Evolutionary conservation across 2,329 filamentous ascomycete genomes (phyloP).

Genomic region (Venturia oleaginea): DNA sequence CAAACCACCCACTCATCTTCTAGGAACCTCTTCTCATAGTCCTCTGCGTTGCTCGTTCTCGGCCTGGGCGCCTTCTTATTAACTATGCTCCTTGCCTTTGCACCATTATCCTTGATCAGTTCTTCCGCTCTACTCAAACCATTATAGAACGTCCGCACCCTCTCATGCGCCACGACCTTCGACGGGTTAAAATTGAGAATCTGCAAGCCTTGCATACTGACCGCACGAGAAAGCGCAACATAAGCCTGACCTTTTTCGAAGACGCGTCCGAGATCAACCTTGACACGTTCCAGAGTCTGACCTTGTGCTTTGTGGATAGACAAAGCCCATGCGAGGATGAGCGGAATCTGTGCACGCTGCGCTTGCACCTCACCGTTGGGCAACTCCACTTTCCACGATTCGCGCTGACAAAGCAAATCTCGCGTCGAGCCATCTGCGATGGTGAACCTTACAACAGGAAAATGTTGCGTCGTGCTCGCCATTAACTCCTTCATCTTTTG

Average conservation of each 20-base stretch:
- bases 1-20: conserved; percentile 17
- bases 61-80: conserved; percentile 20
- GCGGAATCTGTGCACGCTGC: conserved; percentile 62
- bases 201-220: conserved; percentile 75
- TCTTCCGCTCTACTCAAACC: conserved; percentile 65
- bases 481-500: conserved; percentile 39
- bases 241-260: conserved; percentile 99
- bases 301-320: conserved; percentile 98
- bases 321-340: conserved; percentile 93
- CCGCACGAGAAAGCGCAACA: conserved; percentile 88
- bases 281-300: conserved; percentile 86
- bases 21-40: conserved; percentile 25
- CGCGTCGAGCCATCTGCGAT: conserved; percentile 68
- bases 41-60: conserved; percentile 19
- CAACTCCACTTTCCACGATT: conserved; percentile 95
- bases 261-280: conserved; percentile 82
- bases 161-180: conserved; percentile 90
- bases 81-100: conserved; percentile 23
- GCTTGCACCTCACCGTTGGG: conserved; percentile 91
- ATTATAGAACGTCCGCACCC: conserved; percentile 76
- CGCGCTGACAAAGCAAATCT: conserved; percentile 71
- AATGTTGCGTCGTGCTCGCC: conserved; percentile 48
- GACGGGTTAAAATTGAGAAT: conserved; percentile 79
- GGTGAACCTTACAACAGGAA: conserved; percentile 76
- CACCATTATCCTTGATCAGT: not conserved